phyloP scores from a whole-genome alignment of 106 monocot genomes.

The Chionographis japonica region DNA sequence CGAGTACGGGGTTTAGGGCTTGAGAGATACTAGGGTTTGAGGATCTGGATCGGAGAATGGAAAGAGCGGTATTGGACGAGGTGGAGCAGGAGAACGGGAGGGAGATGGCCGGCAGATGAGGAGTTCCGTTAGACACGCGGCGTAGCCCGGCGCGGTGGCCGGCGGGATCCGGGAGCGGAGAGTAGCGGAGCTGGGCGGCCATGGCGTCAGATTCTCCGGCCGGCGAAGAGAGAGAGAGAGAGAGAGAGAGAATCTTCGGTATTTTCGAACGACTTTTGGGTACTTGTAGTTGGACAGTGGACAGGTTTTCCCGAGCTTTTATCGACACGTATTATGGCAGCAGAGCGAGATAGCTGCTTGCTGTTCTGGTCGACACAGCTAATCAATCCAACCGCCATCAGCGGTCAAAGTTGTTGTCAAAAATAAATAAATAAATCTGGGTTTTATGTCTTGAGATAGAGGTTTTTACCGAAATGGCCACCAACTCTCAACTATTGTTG shows the following conservation, averaged over 20 bases:
- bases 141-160: not conserved
- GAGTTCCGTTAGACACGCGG: constrained; percentile 2
- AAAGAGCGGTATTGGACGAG: not conserved
- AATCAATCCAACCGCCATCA: too few relatives aligned
- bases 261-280: not conserved
- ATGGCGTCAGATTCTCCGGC: constrained; percentile 7
- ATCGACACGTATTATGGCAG: too few relatives aligned
- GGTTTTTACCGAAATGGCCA: too few relatives aligned
- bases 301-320: too few relatives aligned
- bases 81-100: not conserved
- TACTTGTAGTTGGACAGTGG: too few relatives aligned
- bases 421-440: too few relatives aligned
- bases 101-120: not conserved
- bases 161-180: not conserved
- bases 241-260: not conserved
- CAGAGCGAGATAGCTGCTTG: too few relatives aligned
- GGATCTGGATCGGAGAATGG: not conserved
- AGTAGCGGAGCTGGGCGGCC: constrained; percentile 37
- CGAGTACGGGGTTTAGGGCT: not conserved
- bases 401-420: too few relatives aligned
- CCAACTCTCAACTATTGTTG: too few relatives aligned
- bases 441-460: too few relatives aligned
- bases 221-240: not conserved
- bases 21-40: not conserved
- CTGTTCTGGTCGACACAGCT: too few relatives aligned